phyloP scores from a whole-genome alignment of 371 early-diverging fungal genomes.

The Caulochytrium protostelioides region DNA sequence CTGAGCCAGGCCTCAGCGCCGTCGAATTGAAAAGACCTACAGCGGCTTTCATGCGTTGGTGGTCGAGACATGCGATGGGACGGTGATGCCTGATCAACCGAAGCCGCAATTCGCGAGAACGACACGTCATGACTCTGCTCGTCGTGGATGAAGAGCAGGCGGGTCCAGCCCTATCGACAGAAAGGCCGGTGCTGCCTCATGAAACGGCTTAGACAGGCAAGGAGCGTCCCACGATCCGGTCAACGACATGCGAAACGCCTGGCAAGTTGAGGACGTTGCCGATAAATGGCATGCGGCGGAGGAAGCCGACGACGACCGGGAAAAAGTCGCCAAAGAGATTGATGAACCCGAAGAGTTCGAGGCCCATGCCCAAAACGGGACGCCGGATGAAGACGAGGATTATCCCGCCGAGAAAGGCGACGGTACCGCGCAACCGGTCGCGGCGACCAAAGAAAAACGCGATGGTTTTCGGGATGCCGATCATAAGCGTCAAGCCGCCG shows the following conservation, averaged over 20 bases:
- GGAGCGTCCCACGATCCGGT: too few relatives aligned
- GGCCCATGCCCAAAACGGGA: slow-evolving; percentile 68
- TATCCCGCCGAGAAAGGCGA: slow-evolving; percentile 81
- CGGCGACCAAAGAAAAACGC: slow-evolving; percentile 55
- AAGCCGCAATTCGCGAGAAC: too few relatives aligned
- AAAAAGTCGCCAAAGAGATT: slow-evolving; percentile 96
- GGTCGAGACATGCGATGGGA: too few relatives aligned
- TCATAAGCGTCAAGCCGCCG: slow-evolving; percentile 62
- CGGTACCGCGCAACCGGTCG: slow-evolving; percentile 66
- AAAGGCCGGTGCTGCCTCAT: too few relatives aligned
- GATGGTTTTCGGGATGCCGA: slow-evolving; percentile 62
- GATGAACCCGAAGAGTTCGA: slow-evolving; percentile 82
- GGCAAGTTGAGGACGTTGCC: slow-evolving; percentile 66
- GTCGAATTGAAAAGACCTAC: too few relatives aligned
- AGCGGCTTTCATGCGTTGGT: too few relatives aligned
- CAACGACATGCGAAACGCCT: slow-evolving; percentile 51
- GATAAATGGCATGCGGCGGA: slow-evolving; percentile 68
- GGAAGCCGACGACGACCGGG: slow-evolving; percentile 68
- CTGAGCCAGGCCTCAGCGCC: too few relatives aligned
- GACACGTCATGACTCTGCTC: too few relatives aligned
- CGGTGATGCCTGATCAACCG: too few relatives aligned
- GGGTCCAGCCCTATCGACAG: too few relatives aligned
- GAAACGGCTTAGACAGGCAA: too few relatives aligned
- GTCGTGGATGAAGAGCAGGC: too few relatives aligned
- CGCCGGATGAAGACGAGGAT: slow-evolving; percentile 62